Percentiles rank a stretch among this genome's conserved stretches.
Conservation (phyloP, 345 rosid genomes). For the Abelmoschus esculentus region DNA sequence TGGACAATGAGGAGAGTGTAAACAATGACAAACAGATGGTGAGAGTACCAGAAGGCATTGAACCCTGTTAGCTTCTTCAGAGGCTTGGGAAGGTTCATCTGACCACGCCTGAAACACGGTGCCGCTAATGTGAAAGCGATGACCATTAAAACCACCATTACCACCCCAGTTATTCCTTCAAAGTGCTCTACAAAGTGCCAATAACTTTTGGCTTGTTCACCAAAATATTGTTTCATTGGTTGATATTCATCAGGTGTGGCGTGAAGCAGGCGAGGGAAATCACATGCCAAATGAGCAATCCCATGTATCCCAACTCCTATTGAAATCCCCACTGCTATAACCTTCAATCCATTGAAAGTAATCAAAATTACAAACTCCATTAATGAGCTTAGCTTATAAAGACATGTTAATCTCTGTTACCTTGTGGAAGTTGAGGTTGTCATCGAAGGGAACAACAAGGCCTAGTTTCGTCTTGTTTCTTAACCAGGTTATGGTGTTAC, state of each 20-base stretch:
- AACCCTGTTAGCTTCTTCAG: slow-evolving; percentile 69
- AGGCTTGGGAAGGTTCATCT: slow-evolving; percentile 47
- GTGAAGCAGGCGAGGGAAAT: slow-evolving; percentile 52
- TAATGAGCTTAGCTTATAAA: not conserved
- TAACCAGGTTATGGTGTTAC: slow-evolving; percentile 79
- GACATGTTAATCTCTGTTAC: slow-evolving; percentile 16
- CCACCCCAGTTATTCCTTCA: slow-evolving; percentile 63
- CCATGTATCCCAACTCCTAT: slow-evolving; percentile 57
- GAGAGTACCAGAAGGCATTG: slow-evolving; percentile 87
- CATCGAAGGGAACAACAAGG: slow-evolving; percentile 60
- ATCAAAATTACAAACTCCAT: not conserved
- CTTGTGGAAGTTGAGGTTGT: slow-evolving; percentile 82
- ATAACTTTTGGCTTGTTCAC: slow-evolving; percentile 56
- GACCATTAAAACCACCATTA: slow-evolving; percentile 63
- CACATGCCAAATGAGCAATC: slow-evolving; percentile 52
- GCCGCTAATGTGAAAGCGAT: slow-evolving; percentile 67
- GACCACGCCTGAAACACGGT: slow-evolving; percentile 64
- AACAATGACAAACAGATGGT: slow-evolving; percentile 68
- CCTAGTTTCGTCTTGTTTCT: slow-evolving; percentile 60
- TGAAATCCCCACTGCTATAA: slow-evolving; percentile 54
- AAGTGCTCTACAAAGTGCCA: slow-evolving; percentile 57
- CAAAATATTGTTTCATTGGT: slow-evolving; percentile 48
- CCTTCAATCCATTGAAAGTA: slow-evolving; percentile 20
- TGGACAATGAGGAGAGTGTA: slow-evolving; percentile 63
- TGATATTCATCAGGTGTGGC: slow-evolving; percentile 48